Evolutionary conservation across 1,284 basidiomycete species (phyloP).

Genomic region (Cryptococcus depauperatus): DNA sequence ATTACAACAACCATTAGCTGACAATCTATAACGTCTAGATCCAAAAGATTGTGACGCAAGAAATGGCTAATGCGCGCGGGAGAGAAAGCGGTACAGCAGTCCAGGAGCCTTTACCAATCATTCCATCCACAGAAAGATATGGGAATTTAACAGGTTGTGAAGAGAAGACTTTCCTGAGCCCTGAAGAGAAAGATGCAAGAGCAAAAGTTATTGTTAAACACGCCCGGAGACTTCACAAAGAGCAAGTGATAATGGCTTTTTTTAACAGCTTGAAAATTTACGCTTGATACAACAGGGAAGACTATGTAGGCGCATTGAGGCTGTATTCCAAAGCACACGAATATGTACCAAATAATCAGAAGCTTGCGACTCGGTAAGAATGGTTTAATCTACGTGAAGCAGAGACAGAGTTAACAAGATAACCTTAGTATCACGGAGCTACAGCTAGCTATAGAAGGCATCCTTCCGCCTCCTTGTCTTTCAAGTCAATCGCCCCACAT

Average conservation of each 20-base stretch:
- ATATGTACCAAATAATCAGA: slow-evolving; percentile 13
- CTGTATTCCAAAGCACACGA: slow-evolving; percentile 20
- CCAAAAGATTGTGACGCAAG: slow-evolving; percentile 11
- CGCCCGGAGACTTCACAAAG: slow-evolving; percentile 18
- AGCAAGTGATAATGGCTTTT: slow-evolving; percentile 7
- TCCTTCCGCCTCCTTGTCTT: slow-evolving; percentile 9
- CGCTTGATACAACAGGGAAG: slow-evolving; percentile 5
- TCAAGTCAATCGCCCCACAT: background rate
- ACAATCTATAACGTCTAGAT: slow-evolving; percentile 3
- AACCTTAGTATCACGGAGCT: slow-evolving; percentile 18
- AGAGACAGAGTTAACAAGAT: background rate
- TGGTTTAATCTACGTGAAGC: background rate
- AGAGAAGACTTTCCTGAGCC: background rate
- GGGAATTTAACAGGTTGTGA: too few species aligned
- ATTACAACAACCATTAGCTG: background rate
- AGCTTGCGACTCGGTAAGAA: slow-evolving; percentile 12
- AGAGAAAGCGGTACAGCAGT: background rate
- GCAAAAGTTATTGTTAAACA: slow-evolving; percentile 17
- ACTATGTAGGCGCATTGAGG: slow-evolving; percentile 14
- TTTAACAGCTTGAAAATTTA: background rate
- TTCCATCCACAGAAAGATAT: background rate
- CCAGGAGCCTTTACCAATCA: background rate
- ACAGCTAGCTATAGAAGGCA: slow-evolving; percentile 19
- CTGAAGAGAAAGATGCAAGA: slow-evolving; percentile 16
- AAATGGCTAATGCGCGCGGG: slow-evolving; percentile 4